Base-by-base conservation (phyloP, 352 stramenopile genomes). In the Phytophthora uliginosa region DNA sequence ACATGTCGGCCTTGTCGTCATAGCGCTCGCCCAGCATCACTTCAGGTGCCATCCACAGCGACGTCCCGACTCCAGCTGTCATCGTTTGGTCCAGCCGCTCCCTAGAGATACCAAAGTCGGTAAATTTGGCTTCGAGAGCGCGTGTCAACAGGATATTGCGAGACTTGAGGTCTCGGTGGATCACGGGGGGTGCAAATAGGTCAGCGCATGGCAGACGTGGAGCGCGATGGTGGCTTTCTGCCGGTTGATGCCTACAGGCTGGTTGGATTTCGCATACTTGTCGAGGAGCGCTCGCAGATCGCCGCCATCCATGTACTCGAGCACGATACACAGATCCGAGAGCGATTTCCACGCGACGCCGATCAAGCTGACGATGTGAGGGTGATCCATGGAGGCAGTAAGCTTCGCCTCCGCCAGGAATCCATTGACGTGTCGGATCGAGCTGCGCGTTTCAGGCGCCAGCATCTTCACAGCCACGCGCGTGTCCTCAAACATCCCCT, bases 121-220 rank as follows among this genome's bases (percentile, higher is more conserved):
- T 71, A 24, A 89, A 53, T 67, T 89, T 89, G 22, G 82, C 79
- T 17, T 65, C 63, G 33, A 69, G 79, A 31, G 79, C 59, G 6
- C 28, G 20, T 59, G 82, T 91, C 13, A 92, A 66, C 36, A 92
- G 67, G 57, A 92, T 78, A 68, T 92, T 92, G 48, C 82, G 82
- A 36, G 83, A 90, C 76, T 92, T 92, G 53, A 92, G 66, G 63
- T 90, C 80, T 42, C 84, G 80, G 66, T 91, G 84, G 73, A 93
- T 90, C 13, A 89, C 84, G 47, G 77, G 74, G 79, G 84, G 36
- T 86, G 76, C 54, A 86, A 36, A 38, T 86, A 86, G 42, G 83
- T 78, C 10, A 86, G 74, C 18, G 77, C 79, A 38, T 86, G 73
- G 7, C 64, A 66, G 1, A 84, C 67, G 48, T 86, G 76, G 8